Base-by-base conservation (phyloP, 352 stramenopile genomes). In the Phytophthora citricola region DNA sequence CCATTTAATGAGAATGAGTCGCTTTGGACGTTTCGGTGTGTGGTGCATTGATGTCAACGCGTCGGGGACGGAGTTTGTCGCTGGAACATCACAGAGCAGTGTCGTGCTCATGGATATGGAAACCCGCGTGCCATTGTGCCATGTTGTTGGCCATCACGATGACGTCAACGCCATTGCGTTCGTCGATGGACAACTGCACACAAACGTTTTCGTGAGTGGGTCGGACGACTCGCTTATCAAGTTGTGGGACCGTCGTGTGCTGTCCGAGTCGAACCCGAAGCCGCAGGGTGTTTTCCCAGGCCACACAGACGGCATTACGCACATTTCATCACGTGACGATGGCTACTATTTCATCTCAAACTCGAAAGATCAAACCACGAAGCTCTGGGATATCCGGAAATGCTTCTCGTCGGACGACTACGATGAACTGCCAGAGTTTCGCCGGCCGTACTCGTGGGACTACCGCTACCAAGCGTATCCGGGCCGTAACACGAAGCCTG, bases 291-390 rank as follows among this genome's bases (percentile, higher is more conserved):
- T 95, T 4, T 95, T 95, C 27, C 81, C 83, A 0, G 88, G 88
- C 11, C 88, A 95, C 49, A 90, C 83, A n/a, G 88, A 95, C 50
- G 88, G 88, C 3, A 59, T 95, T 44, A 94, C 85, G 26, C 77
- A 94, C 66, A 85, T 95, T 58, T 89, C 83, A 10, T 92, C 88
- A 24, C 81, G 86, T 14, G 85, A 94, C 62, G 88, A 95, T 65
- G 88, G 85, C 4, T 92, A 92, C 69, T 95, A 95, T 54, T 95
- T 95, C 51, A 73, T 95, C 24, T 95, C 87, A n/a, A 95, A 95
- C 69, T 73, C 84, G 0, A 95, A 95, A 50, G 87, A 95, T 52
- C 88, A 94, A 62, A 92, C 76, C 11, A 86, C 73, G 48, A 94
- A 93, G 70, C 85, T 95, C 10, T 95, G 85, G 85, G 88, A 95